Conservation (phyloP, 495 filamentous ascomycete species). For the Letharia columbiana region DNA sequence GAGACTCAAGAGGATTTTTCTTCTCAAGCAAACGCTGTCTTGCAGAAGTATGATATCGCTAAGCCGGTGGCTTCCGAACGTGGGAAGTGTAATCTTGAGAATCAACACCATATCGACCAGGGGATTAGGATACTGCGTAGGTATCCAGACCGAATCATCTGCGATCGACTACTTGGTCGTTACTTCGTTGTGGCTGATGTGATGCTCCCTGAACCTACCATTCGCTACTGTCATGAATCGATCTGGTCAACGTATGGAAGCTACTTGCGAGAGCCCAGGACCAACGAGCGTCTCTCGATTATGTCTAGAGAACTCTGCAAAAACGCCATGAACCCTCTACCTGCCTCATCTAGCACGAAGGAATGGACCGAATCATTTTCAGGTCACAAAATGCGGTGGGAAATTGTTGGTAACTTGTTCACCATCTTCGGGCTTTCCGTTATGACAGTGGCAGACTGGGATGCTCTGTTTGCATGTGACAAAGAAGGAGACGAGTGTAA, state of each 20-base stretch:
- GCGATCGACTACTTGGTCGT: slow-evolving; percentile 27
- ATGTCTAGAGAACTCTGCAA: slow-evolving; percentile 15
- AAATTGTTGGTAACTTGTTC: slow-evolving; percentile 48
- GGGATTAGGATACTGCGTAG: slow-evolving; percentile 38
- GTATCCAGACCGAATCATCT: slow-evolving; percentile 31
- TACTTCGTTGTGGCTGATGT: slow-evolving; percentile 18
- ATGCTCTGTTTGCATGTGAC: slow-evolving; percentile 29
- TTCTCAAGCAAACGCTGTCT: not conserved
- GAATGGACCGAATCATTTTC: slow-evolving; percentile 40
- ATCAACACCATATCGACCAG: slow-evolving; percentile 32
- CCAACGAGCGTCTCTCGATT: slow-evolving; percentile 20
- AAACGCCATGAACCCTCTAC: slow-evolving; percentile 10
- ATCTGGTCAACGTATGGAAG: slow-evolving; percentile 12
- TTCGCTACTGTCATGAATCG: not conserved
- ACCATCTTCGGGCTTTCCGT: slow-evolving; percentile 38
- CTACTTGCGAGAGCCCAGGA: not conserved
- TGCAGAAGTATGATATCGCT: not conserved
- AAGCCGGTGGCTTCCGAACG: not conserved
- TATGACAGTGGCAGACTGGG: slow-evolving; percentile 33
- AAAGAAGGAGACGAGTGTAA: slow-evolving; percentile 26
- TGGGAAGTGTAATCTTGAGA: slow-evolving; percentile 25
- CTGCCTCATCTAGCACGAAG: not conserved
- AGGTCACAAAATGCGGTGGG: slow-evolving; percentile 50
- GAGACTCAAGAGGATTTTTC: slow-evolving; percentile 23
- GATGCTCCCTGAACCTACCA: not conserved